A percentile compares a stretch with the other conserved stretches of the same genome.
Evolutionary conservation across 208 protist genomes (phyloP).

Genomic region (Leishmania arabica): DNA sequence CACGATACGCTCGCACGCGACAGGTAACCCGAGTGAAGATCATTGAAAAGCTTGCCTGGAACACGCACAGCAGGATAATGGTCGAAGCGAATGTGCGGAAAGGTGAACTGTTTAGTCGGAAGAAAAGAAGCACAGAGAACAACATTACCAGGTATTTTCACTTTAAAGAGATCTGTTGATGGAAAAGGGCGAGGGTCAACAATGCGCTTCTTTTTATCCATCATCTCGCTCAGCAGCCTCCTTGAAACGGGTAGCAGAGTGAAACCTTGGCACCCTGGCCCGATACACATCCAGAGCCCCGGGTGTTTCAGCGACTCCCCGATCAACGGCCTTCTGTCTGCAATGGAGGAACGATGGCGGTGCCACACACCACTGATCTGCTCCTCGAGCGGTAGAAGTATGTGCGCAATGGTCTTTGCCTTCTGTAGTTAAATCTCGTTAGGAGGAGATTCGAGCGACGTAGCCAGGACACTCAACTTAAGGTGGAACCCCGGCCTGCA

Average conservation of each 20-base stretch:
- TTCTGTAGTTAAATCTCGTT: constrained; percentile 26
- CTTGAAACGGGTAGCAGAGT: constrained; percentile 26
- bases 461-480: constrained; percentile 18
- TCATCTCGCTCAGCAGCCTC: constrained; percentile 30
- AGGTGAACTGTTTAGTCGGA: too few relatives aligned
- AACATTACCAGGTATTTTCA: neutral
- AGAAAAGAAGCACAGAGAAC: neutral
- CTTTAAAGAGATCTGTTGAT: constrained; percentile 14
- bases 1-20: neutral
- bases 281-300: constrained; percentile 32
- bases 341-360: constrained; percentile 26
- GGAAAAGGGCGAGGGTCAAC: constrained; percentile 26
- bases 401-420: constrained; percentile 13
- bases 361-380: constrained; percentile 27
- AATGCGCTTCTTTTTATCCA: constrained; percentile 26
- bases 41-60: neutral
- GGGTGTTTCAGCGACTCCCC: constrained; percentile 22
- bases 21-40: neutral
- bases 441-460: neutral
- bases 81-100: neutral
- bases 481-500: constrained; percentile 13
- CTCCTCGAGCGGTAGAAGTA: constrained; percentile 26
- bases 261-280: constrained; percentile 26
- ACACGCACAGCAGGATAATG: neutral
- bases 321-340: constrained; percentile 41